Evolutionary conservation across 352 stramenopile genomes (phyloP).

Genomic region (Globisporangium iwayamae): DNA sequence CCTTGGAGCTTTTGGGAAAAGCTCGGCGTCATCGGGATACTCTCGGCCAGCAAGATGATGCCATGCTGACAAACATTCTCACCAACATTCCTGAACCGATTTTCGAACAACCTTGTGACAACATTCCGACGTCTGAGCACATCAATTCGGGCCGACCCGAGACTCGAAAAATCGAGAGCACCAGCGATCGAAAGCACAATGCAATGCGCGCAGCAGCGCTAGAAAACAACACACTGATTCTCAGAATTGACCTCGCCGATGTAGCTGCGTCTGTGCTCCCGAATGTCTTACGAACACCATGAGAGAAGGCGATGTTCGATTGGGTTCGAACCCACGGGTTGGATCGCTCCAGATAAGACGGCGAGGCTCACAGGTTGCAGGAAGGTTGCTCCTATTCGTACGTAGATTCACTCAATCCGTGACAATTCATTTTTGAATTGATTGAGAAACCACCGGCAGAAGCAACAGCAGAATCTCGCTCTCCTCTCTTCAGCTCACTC

Average conservation of each 20-base stretch:
- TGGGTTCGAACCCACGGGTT: slow-evolving; percentile 16
- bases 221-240: too few species aligned
- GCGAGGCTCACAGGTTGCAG: not conserved
- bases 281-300: not conserved
- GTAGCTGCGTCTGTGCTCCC: not conserved
- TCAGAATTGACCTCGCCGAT: too few species aligned
- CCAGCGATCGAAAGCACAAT: too few species aligned
- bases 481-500: slow-evolving; percentile 15
- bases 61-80: not conserved
- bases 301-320: not conserved
- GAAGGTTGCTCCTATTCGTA: not conserved
- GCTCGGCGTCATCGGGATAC: too few species aligned
- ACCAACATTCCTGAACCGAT: not conserved
- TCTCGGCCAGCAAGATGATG: not conserved
- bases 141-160: too few species aligned
- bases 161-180: too few species aligned
- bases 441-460: slow-evolving; percentile 22
- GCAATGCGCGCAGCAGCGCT: too few species aligned
- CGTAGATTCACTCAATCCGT: not conserved
- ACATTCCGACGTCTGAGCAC: not conserved
- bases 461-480: not conserved
- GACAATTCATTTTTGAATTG: slow-evolving; percentile 29
- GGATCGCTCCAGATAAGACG: not conserved
- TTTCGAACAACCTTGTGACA: not conserved
- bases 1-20: too few species aligned